Base-by-base conservation (phyloP, 2,329 filamentous ascomycete species). In the Colletotrichum somersetense region DNA sequence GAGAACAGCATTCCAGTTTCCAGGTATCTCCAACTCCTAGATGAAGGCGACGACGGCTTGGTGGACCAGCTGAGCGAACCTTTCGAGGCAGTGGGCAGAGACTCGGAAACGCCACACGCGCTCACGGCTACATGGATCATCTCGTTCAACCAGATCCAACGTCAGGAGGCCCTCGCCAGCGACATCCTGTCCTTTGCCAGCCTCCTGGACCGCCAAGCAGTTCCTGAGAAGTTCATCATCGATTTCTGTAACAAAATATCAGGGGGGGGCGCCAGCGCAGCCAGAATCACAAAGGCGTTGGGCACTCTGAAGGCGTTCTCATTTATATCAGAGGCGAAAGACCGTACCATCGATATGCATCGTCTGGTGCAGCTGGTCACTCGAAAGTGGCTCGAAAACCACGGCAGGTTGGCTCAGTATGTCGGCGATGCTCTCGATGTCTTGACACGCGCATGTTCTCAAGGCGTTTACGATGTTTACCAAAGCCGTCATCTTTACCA, bases 131-230 rank as follows among this genome's bases (percentile, higher is more conserved):
- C 78, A 6, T 80, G 78, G 78, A 73, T 77, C 38, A 73, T 80
- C 67, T 63, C 77, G 1, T 77, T 80, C 40, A 72, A 77, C 1
- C 73, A 82, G 12, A 82, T 86, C 42, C 78, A 77, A 7, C 64
- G 73, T 0, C 68, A 73, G 20, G 67, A 77, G 16, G 75, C 69
- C 3, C 77, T 79, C 1, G 85, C 85, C 16, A 78, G 84, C 3
- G 74, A 84, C 11, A 76, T 80, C 2, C 62, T 82, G 1, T 82
- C 79, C 0, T 77, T 87, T 8, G 82, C 86, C 80, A 85, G 84
- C 75, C 81, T 84, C 65, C 82, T 83, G 0, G 73, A 80, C 3
- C 42, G 50, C 10, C 77, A 77, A 5, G 81, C 79, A 10, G 85
- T 86, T 33, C 81, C 81, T 0, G 78, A 80, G 38, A 73, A 48